These are phyloP conservation scores for Phytophthora meadii DNA, from an alignment of 352 stramenopile genomes.

Conservation along the genomic window DNA sequence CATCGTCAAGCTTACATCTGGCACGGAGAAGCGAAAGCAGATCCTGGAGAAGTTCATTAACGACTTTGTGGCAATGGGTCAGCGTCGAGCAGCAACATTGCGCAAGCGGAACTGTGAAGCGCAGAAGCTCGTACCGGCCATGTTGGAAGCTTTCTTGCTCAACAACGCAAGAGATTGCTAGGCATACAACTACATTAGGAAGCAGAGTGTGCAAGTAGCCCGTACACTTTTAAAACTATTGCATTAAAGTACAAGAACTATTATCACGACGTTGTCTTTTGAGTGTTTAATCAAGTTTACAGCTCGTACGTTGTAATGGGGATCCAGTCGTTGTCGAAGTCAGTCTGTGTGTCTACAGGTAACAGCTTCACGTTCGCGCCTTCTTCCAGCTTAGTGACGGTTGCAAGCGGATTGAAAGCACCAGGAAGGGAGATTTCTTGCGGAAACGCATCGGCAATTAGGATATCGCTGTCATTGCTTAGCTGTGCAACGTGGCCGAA, in stretches of 20 bases:
- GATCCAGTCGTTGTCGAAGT: slow-evolving; percentile 51
- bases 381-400: slow-evolving; percentile 18
- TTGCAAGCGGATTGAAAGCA: slow-evolving; percentile 48
- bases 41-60: slow-evolving; percentile 45
- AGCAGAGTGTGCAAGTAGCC: slow-evolving; percentile 29
- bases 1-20: slow-evolving; percentile 39
- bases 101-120: slow-evolving; percentile 44
- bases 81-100: slow-evolving; percentile 26
- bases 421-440: slow-evolving; percentile 61
- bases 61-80: slow-evolving; percentile 48
- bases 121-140: slow-evolving; percentile 41
- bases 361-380: slow-evolving; percentile 29
- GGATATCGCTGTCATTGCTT: slow-evolving; percentile 60
- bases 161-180: slow-evolving; percentile 38
- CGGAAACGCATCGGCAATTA: slow-evolving; percentile 70
- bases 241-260: slow-evolving; percentile 36
- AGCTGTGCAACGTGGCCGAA: slow-evolving; percentile 74
- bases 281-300: slow-evolving; percentile 13
- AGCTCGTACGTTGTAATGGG: slow-evolving; percentile 45
- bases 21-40: slow-evolving; percentile 38
- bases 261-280: not conserved
- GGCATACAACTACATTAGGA: not conserved
- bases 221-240: slow-evolving; percentile 24
- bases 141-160: slow-evolving; percentile 52
- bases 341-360: slow-evolving; percentile 28